Conservation (phyloP, 2,329 filamentous ascomycete genomes). For the Sporothrix pallida region DNA sequence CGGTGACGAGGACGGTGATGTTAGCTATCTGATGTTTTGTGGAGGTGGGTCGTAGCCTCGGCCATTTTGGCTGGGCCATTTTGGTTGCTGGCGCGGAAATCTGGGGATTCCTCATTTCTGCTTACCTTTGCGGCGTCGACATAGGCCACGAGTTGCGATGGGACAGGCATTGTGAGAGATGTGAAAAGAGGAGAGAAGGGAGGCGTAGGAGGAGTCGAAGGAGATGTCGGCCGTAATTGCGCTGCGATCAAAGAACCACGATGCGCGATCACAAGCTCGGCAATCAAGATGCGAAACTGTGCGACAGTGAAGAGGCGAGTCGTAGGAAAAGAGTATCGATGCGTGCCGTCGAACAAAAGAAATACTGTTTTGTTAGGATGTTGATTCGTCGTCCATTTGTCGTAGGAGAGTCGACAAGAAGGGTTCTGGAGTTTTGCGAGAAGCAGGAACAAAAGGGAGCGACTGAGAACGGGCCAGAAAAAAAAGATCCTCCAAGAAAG, state of each 20-base stretch:
- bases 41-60: conserved; percentile 16
- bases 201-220: neutral
- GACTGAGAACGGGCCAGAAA: conserved; percentile 19
- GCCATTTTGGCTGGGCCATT: neutral
- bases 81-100: neutral
- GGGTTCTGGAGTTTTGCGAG: neutral
- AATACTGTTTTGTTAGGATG: neutral
- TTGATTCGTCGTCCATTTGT: conserved; percentile 2
- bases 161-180: conserved; percentile 11
- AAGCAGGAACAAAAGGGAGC: neutral
- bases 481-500: neutral
- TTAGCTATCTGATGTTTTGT: conserved; percentile 9
- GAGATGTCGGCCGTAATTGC: conserved; percentile 4
- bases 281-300: neutral
- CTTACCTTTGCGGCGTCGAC: conserved; percentile 28
- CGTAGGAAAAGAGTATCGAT: neutral
- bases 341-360: neutral
- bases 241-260: neutral
- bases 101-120: neutral
- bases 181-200: neutral
- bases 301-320: conserved; percentile 7
- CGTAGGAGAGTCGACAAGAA: neutral
- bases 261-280: conserved; percentile 25
- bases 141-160: conserved; percentile 19
- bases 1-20: neutral